Evolutionary conservation across 192 early-diverging fungal species (phyloP), one percentile per base, ranked within the genome.

Genomic region (Backusella morwellensis): DNA sequence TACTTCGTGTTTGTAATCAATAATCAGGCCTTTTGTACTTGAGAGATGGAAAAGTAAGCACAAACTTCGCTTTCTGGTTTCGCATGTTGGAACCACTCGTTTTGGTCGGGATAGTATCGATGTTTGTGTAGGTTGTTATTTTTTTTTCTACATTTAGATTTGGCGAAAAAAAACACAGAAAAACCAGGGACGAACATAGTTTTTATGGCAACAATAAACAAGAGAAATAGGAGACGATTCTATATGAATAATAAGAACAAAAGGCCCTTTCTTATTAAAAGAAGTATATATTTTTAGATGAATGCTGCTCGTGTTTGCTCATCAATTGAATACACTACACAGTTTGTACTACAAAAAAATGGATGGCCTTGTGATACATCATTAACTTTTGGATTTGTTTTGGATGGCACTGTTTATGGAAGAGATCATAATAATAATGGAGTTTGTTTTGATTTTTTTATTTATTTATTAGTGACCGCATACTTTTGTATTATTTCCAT

Each of bases 341-440:
- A 63, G 56, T 63, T 63, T 63, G 56, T 63, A 63, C 56, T 63
- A 63, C 56, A 63, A 63, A 63, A 8, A 7, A 29, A n/a, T 9
- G 23, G 9, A 63, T 29, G 56, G 23, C 23, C 56, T 63, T 63
- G 56, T 63, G 56, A 63, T 63, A 63, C 56, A 63, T 63, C 56
- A 63, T 63, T 63, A 63, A 63, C 56, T 63, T 63, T 63, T 63
- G 23, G 56, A 29, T 63, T 63, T 63, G 56, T 63, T 63, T 63
- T 63, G 56, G 56, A 63, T 63, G 23, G 56, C 56, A 63, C 56
- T 63, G 21, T 63, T 63, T 63, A 63, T 63, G 56, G 56, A 63
- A 63, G 56, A 29, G 56, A 63, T 63, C 56, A 63, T 63, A 63
- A 23, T 29, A 63, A 29, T 63, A 23, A 29, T 63, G 56, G 21